Evolutionary conservation across 2,329 filamentous ascomycete genomes (phyloP).

Genomic region (Paraphaeosphaeria minitans): DNA sequence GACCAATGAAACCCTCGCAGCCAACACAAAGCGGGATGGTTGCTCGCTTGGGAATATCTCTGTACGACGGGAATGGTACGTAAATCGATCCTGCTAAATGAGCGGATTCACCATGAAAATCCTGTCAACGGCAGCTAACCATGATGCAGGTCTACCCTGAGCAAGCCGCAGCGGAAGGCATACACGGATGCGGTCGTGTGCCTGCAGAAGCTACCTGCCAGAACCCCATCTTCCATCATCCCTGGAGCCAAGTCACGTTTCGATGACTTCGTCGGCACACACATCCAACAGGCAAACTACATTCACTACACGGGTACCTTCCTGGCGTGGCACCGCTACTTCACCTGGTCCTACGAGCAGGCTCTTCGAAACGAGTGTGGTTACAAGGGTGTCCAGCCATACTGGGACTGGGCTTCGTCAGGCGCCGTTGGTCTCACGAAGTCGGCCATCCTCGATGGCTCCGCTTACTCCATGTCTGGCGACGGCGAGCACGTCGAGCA

Average conservation of each 20-base stretch:
- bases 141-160: slow-evolving; percentile 16
- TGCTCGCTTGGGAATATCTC: slow-evolving; percentile 34
- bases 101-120: too few relatives aligned
- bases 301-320: slow-evolving; percentile 35
- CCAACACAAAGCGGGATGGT: slow-evolving; percentile 24
- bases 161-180: slow-evolving; percentile 15
- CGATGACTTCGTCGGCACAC: slow-evolving; percentile 23
- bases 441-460: slow-evolving; percentile 59
- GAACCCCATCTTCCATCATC: slow-evolving; percentile 16
- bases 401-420: slow-evolving; percentile 27
- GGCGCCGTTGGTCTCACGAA: slow-evolving; percentile 16
- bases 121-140: neutral
- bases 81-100: too few relatives aligned
- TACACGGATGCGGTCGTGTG: slow-evolving; percentile 27
- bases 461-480: slow-evolving; percentile 52
- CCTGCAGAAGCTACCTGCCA: slow-evolving; percentile 18
- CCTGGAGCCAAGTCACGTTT: slow-evolving; percentile 23
- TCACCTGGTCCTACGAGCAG: slow-evolving; percentile 43
- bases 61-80: slow-evolving; percentile 37
- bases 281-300: slow-evolving; percentile 25
- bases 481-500: slow-evolving; percentile 48
- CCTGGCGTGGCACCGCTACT: slow-evolving; percentile 48
- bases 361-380: slow-evolving; percentile 46
- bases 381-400: slow-evolving; percentile 43
- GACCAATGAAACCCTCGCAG: slow-evolving; percentile 21